Percentiles rank a stretch among this genome's conserved stretches.
Evolutionary conservation across 108 stramenopile genomes (phyloP).

Genomic region (Pseudonitzschia delicatissima): DNA sequence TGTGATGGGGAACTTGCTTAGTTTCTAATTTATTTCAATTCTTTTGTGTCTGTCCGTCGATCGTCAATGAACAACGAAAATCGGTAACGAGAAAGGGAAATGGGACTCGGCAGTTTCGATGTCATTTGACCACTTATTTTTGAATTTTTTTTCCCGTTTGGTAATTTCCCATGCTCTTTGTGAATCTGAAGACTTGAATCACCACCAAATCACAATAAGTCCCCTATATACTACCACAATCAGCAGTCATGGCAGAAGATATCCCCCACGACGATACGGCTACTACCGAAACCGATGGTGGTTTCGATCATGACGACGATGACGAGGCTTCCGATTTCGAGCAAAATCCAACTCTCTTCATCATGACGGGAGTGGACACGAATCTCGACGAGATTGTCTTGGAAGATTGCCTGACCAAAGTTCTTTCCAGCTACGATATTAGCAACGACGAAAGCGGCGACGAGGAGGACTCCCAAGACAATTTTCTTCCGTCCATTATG

Average conservation of each 20-base stretch:
- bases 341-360: not conserved
- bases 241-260: not conserved
- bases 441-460: not conserved
- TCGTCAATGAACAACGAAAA: no score
- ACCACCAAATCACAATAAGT: no score
- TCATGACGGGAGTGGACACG: not conserved
- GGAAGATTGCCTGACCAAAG: not conserved
- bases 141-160: no score
- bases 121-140: no score
- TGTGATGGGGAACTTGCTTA: no score
- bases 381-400: not conserved
- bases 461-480: not conserved
- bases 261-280: not conserved
- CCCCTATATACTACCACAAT: no score
- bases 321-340: not conserved
- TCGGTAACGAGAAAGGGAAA: no score
- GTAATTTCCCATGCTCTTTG: no score
- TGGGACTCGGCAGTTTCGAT: no score
- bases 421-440: not conserved
- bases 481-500: not conserved
- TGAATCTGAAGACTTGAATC: no score
- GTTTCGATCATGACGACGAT: not conserved
- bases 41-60: no score
- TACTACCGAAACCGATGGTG: not conserved
- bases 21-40: no score